phyloP scores from a whole-genome alignment of 2,329 filamentous ascomycete species.

The Penicillium sp. region DNA sequence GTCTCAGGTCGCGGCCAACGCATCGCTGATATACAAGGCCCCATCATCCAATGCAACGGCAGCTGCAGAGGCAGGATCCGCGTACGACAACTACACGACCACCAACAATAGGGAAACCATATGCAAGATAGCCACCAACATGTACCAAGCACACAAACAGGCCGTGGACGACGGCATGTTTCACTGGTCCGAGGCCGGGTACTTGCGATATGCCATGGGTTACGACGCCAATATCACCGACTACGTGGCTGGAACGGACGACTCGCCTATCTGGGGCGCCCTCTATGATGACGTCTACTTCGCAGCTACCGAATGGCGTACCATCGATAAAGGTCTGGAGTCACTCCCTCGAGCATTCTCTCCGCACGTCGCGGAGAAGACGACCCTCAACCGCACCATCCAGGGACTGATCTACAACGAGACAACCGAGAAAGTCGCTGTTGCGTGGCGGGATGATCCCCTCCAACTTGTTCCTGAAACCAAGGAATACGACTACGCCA shows the following conservation, averaged over 20 bases:
- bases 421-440: constrained; percentile 53
- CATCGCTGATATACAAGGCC: constrained; percentile 38
- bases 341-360: constrained; percentile 62
- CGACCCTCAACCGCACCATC: constrained; percentile 58
- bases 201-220: constrained; percentile 59
- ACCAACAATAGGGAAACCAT: constrained; percentile 26
- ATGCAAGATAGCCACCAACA: constrained; percentile 31
- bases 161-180: constrained; percentile 58
- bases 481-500: constrained; percentile 63
- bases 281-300: constrained; percentile 62
- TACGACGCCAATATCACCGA: constrained; percentile 57
- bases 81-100: constrained; percentile 38
- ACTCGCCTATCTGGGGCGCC: constrained; percentile 50
- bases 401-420: constrained; percentile 57
- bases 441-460: constrained; percentile 54
- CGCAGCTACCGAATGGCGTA: constrained; percentile 59
- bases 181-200: constrained; percentile 64
- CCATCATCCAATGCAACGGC: constrained; percentile 37
- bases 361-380: constrained; percentile 59
- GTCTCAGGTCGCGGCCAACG: constrained; percentile 49
- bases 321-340: constrained; percentile 62
- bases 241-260: constrained; percentile 46
- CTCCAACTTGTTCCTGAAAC: constrained; percentile 46
- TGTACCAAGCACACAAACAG: constrained; percentile 54
- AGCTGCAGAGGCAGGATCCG: constrained; percentile 40